These are phyloP conservation scores for Calcarisporium arbuscula DNA, from an alignment of 2,329 filamentous ascomycete genomes.

Conservation along the genomic window DNA sequence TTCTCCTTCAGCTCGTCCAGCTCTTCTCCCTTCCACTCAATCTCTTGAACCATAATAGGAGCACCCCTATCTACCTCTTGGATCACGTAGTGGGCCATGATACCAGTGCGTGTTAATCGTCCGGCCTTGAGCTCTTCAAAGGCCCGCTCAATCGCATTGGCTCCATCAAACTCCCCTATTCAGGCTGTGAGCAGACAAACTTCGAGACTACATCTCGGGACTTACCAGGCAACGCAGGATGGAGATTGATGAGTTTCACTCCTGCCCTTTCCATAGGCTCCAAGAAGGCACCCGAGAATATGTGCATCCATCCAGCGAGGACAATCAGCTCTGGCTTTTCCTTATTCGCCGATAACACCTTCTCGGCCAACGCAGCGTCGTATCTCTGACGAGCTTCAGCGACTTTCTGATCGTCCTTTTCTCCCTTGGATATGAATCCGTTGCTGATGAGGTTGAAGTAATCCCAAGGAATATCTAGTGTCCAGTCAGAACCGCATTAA, in stretches of 20 bases:
- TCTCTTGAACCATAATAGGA: conserved; percentile 50
- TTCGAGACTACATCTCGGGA: not conserved
- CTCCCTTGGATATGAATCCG: conserved; percentile 53
- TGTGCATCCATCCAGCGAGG: conserved; percentile 84
- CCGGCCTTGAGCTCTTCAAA: conserved; percentile 63
- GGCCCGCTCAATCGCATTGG: conserved; percentile 70
- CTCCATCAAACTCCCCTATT: conserved; percentile 67
- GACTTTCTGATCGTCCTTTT: conserved; percentile 50
- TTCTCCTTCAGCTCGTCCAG: conserved; percentile 61
- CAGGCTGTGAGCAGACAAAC: not conserved
- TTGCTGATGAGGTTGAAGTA: conserved; percentile 79
- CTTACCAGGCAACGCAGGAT: conserved; percentile 52
- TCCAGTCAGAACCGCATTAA: conserved; percentile 1
- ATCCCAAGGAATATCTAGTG: conserved; percentile 56
- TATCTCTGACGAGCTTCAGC: conserved; percentile 59
- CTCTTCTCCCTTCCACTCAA: conserved; percentile 59
- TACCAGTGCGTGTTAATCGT: conserved; percentile 65
- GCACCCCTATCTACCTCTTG: conserved; percentile 19
- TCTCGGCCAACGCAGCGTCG: conserved; percentile 65
- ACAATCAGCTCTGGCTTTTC: conserved; percentile 69
- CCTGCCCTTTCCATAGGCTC: conserved; percentile 55
- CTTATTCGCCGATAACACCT: conserved; percentile 45
- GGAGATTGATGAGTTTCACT: conserved; percentile 73
- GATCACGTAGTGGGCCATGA: conserved; percentile 87
- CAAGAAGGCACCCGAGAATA: conserved; percentile 65